phyloP scores from a whole-genome alignment of 2,329 filamentous ascomycete species.

The Geoglossum cookeanum region DNA sequence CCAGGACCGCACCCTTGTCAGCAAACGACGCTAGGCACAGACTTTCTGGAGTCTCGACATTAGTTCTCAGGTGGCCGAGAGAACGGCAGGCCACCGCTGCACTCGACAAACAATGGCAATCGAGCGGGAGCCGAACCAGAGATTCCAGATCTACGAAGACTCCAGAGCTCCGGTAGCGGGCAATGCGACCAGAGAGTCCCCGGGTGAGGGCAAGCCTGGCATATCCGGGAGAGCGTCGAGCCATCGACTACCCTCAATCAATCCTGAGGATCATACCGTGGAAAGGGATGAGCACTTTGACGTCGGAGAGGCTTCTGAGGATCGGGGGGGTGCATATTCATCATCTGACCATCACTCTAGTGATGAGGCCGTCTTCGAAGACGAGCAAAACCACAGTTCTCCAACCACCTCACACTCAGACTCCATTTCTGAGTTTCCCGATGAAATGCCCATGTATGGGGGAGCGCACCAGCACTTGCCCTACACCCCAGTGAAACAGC shows the following conservation, averaged over 20 bases:
- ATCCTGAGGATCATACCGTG: background rate
- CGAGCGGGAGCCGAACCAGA: background rate
- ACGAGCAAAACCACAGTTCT: background rate
- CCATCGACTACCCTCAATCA: background rate
- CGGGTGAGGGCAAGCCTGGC: background rate
- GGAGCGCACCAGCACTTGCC: constrained; percentile 13
- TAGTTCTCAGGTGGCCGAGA: background rate
- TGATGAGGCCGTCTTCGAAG: background rate
- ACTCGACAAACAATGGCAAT: background rate
- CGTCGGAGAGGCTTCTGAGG: background rate
- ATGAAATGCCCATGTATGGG: background rate
- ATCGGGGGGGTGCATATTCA: background rate
- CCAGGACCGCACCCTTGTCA: background rate
- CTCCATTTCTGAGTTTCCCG: background rate
- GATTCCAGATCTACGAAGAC: background rate
- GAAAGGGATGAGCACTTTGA: background rate
- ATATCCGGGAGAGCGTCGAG: background rate
- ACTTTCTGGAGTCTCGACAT: background rate
- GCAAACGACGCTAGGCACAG: background rate
- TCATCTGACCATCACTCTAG: background rate
- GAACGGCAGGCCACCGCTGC: constrained; percentile 1
- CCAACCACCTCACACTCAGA: background rate
- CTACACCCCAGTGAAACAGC: constrained; percentile 37
- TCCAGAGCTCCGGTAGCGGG: background rate
- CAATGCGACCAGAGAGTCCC: background rate